Percentiles rank a stretch among this genome's conserved stretches.
Evolutionary conservation across 2,329 filamentous ascomycete species (phyloP).

Genomic region (Aspergillus tubingensis): DNA sequence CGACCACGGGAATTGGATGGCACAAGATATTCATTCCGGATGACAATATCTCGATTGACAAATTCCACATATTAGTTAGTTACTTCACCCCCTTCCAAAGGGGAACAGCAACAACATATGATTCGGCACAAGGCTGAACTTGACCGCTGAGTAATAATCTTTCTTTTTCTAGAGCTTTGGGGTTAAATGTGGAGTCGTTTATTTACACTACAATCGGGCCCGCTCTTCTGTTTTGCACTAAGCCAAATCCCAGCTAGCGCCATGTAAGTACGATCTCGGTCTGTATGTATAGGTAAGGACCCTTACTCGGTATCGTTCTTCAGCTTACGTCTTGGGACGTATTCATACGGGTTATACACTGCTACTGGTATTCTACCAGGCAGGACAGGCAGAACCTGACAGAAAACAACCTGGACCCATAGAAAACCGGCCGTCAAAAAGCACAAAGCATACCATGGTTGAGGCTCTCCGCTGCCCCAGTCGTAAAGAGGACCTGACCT

Average conservation of each 20-base stretch:
- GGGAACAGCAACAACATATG: background rate
- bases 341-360: background rate
- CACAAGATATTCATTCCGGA: background rate
- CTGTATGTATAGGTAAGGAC: constrained; percentile 9
- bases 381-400: constrained; percentile 1
- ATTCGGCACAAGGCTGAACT: constrained; percentile 8
- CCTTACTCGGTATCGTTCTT: constrained; percentile 16
- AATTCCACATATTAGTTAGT: background rate
- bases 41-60: background rate
- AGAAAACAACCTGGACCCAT: constrained; percentile 6
- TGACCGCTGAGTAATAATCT: constrained; percentile 8
- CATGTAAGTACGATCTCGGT: constrained; percentile 7
- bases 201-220: constrained; percentile 27
- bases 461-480: constrained; percentile 31
- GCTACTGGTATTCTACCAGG: background rate
- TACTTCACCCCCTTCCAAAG: background rate
- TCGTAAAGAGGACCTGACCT: constrained; percentile 15
- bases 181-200: constrained; percentile 27
- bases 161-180: constrained; percentile 14
- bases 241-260: constrained; percentile 1
- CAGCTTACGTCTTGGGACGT: background rate
- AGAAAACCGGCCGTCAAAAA: constrained; percentile 11
- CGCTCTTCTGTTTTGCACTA: constrained; percentile 16
- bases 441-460: constrained; percentile 30
- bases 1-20: background rate